Evolutionary conservation across 2,329 filamentous ascomycete genomes (phyloP), one percentile per base, ranked within the genome.

Genomic region (Allantophomopsis lycopodina): DNA sequence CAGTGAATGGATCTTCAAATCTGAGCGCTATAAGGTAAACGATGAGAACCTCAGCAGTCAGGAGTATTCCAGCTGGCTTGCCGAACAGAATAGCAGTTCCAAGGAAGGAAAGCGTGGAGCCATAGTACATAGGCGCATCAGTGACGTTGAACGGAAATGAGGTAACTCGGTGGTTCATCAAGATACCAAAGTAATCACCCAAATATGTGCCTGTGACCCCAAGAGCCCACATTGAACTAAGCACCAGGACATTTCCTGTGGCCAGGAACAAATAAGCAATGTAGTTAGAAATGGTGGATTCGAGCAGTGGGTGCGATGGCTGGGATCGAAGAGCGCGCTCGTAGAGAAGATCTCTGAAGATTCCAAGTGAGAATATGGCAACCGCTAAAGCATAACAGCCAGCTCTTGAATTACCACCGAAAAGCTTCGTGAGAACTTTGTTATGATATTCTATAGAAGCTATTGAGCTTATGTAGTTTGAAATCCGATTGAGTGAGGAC

Each of bases 131-230:
- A 46, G 91, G 91, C 39, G 86, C 82, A 48, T 77, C 75, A 40
- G 81, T 88, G 44, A 96, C 72, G 61, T 83, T 96, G 71, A 98
- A 98, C 2, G 91, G 91, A 58, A 98, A 98, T 12, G 84, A 82
- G 11, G 87, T 94, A 39, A 98, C 88, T 53, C 89, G 89, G 50
- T 81, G 67, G 57, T 96, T 89, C 87, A 95, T 94, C 48, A 98
- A 70, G 59, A 96, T 95, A 50, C 91, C 91, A 34, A 76, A 93
- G n/a, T 34, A 34, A 17, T 14, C 12, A 34, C 6, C 16, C 32
- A 34, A 34, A 12, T 34, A 58, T 28, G 23, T 28, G 10, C 23
- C 23, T 28, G 23, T 28, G 5, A 28, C 23, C 4, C 91, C 91
- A 32, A 98, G 76, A 28, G 79, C 83, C 77, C 79, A 95, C 63